These are phyloP conservation scores for Triglochin maritima DNA, from an alignment of 106 monocot species.

Conservation along the genomic window DNA sequence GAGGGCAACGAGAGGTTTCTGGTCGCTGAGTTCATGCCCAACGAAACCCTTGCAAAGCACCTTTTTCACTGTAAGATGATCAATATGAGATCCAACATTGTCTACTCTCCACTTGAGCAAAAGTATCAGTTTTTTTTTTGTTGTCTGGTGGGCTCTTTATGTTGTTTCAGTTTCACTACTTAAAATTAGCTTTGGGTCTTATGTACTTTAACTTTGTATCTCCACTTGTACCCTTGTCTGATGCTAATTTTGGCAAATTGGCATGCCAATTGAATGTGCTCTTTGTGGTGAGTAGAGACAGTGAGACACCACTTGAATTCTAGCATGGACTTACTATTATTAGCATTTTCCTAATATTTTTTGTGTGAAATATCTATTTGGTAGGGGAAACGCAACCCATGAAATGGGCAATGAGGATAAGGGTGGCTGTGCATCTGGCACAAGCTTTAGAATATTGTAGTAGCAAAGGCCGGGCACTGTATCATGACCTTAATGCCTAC, in stretches of 20 bases:
- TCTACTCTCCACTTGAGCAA: too few species aligned
- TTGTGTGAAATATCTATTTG: neutral
- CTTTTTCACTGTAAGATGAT: conserved; percentile 64
- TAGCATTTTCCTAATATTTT: neutral
- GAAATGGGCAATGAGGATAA: conserved; percentile 73
- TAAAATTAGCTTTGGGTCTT: too few species aligned
- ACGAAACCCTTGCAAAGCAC: conserved; percentile 76
- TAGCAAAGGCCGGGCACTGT: conserved; percentile 48
- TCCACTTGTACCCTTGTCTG: too few species aligned
- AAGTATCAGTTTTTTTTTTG: neutral
- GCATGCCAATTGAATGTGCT: too few species aligned
- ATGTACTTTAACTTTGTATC: too few species aligned
- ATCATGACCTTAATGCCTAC: conserved; percentile 78
- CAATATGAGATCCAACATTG: too few species aligned
- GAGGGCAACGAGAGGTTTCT: conserved; percentile 73
- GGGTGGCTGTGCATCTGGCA: conserved; percentile 58
- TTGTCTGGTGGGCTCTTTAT: neutral
- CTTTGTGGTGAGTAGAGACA: too few species aligned
- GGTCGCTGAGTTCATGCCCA: conserved; percentile 76
- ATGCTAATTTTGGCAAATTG: too few species aligned
- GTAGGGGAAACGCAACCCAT: conserved; percentile 61
- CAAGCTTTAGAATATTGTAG: conserved; percentile 71
- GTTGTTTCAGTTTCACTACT: too few species aligned
- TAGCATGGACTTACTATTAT: neutral
- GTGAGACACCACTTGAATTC: too few species aligned